Evolutionary conservation across 1,139 yeast genomes (phyloP), one percentile per base, ranked within the genome.

Genomic region (Pichia sp.): DNA sequence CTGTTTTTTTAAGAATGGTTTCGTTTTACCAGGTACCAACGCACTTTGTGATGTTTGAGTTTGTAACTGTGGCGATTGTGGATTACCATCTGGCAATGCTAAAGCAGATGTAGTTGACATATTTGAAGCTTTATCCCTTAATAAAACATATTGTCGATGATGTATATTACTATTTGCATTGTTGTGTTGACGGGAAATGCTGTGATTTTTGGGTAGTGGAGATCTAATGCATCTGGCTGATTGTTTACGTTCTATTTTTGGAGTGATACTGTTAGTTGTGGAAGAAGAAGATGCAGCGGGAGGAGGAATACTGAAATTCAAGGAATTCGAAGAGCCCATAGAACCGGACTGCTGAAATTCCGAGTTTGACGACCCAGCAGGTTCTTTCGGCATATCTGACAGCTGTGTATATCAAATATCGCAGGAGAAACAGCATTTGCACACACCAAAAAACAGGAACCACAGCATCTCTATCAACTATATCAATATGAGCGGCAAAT

Each of bases 101-200:
- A 26, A 25, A 5, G 48, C 37, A 4, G 44, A 41, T 21, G 20
- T 21, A 13, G 33, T 19, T 14, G n/a, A 13, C 20, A 3, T 22
- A n/a, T 19, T 21, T n/a, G 31, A 29, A 8, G 38, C 21, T 29
- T 54, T 57, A 29, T 57, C 62, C 31, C 61, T 48, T 18, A 60
- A 42, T 10, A 60, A 37, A 9, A 59, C 55, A 31, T 55, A 60
- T 36, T 60, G 63, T 41, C 61, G 49, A 20, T 56, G 63, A 43
- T 60, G 63, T 6, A 51, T 45, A 21, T 22, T 37, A 4, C 49
- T 47, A 5, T 54, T 49, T 4, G 51, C 48, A 2, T 53, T 46
- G 22, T 40, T 46, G 30, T 50, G 55, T 24, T 51, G 56, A 26
- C 52, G 49, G 10, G 47, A 45, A 19, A 54, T 35, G 1, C 41